phyloP scores from a whole-genome alignment of 2,329 filamentous ascomycete species.

The Verticillium alfalfae region DNA sequence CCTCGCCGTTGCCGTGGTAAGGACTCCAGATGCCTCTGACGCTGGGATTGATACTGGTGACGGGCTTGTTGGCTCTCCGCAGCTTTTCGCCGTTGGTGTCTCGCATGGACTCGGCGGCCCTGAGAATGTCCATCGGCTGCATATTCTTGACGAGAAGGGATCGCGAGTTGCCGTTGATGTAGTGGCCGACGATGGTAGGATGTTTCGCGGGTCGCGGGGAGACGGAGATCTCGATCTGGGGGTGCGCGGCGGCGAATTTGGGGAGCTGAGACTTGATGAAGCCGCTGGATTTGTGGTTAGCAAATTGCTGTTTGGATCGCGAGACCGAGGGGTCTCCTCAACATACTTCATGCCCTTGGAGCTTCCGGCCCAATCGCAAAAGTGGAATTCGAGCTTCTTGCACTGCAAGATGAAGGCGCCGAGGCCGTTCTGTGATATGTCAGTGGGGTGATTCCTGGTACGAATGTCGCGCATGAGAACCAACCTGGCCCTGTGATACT shows the following conservation, averaged over 20 bases:
- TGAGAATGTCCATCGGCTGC: conserved; percentile 70
- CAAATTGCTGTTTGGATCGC: not conserved
- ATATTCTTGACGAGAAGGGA: conserved; percentile 86
- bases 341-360: conserved; percentile 88
- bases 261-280: conserved; percentile 77
- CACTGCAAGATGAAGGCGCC: conserved; percentile 97
- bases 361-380: conserved; percentile 93
- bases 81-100: conserved; percentile 73
- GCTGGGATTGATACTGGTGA: conserved; percentile 58
- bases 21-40: conserved; percentile 68
- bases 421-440: conserved; percentile 71
- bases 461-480: conserved; percentile 2
- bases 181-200: conserved; percentile 82
- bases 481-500: conserved; percentile 49
- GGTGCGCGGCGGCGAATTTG: conserved; percentile 74
- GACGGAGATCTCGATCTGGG: conserved; percentile 85
- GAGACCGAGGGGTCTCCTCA: not conserved
- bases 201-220: conserved; percentile 87
- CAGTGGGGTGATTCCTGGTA: not conserved
- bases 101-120: conserved; percentile 70
- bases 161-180: conserved; percentile 85
- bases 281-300: conserved; percentile 44
- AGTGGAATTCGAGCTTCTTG: conserved; percentile 92
- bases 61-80: conserved; percentile 56
- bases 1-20: conserved; percentile 56